Conservation (phyloP, 2,329 filamentous ascomycete genomes). For the Trichoderma sp. region DNA sequence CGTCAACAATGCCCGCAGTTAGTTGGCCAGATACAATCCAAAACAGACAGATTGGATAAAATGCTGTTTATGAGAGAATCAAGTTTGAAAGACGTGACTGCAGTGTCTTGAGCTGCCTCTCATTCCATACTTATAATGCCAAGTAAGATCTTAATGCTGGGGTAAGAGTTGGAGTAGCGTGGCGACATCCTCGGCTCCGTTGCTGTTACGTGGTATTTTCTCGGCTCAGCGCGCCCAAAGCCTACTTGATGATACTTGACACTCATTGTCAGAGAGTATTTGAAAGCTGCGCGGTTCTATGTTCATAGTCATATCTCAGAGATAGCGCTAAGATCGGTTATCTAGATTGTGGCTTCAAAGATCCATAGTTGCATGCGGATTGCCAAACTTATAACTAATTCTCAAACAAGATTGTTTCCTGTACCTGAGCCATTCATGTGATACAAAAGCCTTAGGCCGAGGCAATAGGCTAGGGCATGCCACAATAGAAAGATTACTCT, state of each 20-base stretch:
- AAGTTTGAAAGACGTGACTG: neutral
- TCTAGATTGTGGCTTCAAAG: neutral
- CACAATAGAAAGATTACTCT: neutral
- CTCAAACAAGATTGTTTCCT: neutral
- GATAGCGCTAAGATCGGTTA: neutral
- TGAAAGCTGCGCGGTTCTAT: neutral
- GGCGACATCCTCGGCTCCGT: conserved; percentile 7
- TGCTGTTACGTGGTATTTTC: neutral
- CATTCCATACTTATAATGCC: neutral
- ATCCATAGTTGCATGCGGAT: neutral
- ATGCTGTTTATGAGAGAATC: neutral
- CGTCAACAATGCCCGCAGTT: neutral
- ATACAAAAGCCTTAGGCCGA: neutral
- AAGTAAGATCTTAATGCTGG: neutral
- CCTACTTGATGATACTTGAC: neutral
- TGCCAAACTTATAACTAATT: neutral
- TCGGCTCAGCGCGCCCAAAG: neutral
- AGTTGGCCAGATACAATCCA: neutral
- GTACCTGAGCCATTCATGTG: neutral
- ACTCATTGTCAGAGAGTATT: neutral
- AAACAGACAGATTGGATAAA: neutral
- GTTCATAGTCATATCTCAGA: neutral
- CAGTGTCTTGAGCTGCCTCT: neutral
- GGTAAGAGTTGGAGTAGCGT: neutral
- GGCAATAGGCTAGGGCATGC: neutral